Evolutionary conservation across 768 basidiomycete species (phyloP).

Genomic region (Pulveroboletus frians): DNA sequence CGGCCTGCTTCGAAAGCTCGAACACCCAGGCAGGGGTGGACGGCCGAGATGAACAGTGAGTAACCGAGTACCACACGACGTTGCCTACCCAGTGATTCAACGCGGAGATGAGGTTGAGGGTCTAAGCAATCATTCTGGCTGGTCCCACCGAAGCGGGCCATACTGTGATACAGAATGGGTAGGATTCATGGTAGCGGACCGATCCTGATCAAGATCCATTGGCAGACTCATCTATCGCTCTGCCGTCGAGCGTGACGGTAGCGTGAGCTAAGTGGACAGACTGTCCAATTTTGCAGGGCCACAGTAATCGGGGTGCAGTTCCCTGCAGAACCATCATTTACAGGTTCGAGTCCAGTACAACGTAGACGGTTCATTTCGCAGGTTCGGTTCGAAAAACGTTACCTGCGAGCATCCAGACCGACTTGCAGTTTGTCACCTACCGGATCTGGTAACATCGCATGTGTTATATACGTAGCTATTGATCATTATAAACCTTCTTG

Average conservation of each 20-base stretch:
- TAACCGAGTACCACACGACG: not conserved
- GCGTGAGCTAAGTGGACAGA: constrained; percentile 11
- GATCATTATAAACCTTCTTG: constrained; percentile 18
- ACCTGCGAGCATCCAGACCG: not conserved
- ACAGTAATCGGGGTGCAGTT: constrained; percentile 1
- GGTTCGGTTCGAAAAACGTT: not conserved
- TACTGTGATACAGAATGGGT: not conserved
- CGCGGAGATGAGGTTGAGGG: not conserved
- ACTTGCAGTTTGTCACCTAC: constrained; percentile 6
- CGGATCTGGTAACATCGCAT: constrained; percentile 10
- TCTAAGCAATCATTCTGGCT: not conserved
- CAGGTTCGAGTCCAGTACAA: constrained; percentile 4
- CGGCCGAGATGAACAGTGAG: not conserved
- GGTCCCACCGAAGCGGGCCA: not conserved
- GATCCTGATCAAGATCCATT: constrained; percentile 18
- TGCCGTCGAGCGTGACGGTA: constrained; percentile 13
- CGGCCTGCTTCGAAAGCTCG: not conserved
- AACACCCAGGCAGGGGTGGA: not conserved
- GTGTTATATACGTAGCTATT: constrained; percentile 20
- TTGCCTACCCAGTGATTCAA: not conserved
- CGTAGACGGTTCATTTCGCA: not conserved
- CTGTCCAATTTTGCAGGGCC: not conserved
- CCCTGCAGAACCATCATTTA: not conserved
- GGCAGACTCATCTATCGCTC: not conserved
- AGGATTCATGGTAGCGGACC: not conserved